These are phyloP conservation scores for Penicillium robsamsonii DNA, from an alignment of 495 filamentous ascomycete species.

Conservation along the genomic window DNA sequence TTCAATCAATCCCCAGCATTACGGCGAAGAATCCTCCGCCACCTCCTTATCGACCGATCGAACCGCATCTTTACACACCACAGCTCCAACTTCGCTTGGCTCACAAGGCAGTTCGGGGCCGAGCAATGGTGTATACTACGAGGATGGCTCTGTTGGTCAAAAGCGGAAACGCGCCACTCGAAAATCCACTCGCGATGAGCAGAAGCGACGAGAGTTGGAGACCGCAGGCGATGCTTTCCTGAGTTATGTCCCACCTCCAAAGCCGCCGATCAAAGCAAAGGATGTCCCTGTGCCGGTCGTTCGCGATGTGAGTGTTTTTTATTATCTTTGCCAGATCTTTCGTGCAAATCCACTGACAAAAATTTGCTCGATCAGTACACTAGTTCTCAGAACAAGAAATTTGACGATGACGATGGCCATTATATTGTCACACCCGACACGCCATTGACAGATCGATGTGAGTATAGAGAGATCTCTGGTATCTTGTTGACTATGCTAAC, in stretches of 20 bases:
- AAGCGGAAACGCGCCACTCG: constrained; percentile 84
- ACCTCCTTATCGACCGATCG: constrained; percentile 79
- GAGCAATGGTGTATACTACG: constrained; percentile 53
- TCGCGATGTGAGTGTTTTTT: constrained; percentile 67
- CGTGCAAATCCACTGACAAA: constrained; percentile 18
- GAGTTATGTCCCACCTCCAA: constrained; percentile 79
- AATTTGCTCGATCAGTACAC: constrained; percentile 33
- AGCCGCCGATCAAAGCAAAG: constrained; percentile 84
- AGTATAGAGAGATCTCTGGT: constrained; percentile 35
- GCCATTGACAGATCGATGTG: constrained; percentile 84
- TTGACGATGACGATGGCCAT: constrained; percentile 95
- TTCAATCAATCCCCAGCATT: constrained; percentile 70
- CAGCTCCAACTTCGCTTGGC: constrained; percentile 84
- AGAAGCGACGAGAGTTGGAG: constrained; percentile 69
- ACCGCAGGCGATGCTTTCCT: constrained; percentile 66
- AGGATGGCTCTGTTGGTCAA: constrained; percentile 62
- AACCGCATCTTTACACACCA: constrained; percentile 83
- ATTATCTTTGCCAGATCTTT: constrained; percentile 3
- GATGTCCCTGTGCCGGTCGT: constrained; percentile 84
- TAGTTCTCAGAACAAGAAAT: constrained; percentile 53
- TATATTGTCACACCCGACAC: constrained; percentile 86
- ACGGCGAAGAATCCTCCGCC: constrained; percentile 60
- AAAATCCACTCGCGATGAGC: constrained; percentile 75
- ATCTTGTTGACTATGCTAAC: constrained; percentile 16
- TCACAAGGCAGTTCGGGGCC: constrained; percentile 65